Base-by-base conservation (phyloP, 2,329 filamentous ascomycete species). In the Aschersonia sp. region DNA sequence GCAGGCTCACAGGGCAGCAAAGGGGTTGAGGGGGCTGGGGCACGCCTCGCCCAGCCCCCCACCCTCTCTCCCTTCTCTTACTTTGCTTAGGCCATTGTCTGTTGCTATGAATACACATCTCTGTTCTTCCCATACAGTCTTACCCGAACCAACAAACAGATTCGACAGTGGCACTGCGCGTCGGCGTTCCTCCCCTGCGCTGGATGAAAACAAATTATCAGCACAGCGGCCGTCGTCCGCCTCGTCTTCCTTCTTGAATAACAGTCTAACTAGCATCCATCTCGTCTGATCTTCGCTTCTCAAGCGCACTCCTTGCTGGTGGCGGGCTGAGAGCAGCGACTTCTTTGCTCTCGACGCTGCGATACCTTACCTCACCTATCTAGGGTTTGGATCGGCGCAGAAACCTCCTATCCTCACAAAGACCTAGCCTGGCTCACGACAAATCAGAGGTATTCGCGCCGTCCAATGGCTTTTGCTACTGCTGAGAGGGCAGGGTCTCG, bases 391-490 rank as follows among this genome's bases (percentile, higher is more conserved):
- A 41, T 12, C 7, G 7, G 35, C 35, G 35, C 35, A 38, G 7
- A 7, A 38, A 7, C 7, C 35, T 7, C 35, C 7, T 38, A 7
- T 38, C 32, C 7, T 12, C 35, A 38, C 35, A 38, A 20, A 38
- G 35, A 7, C 35, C 35, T 38, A 2, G 4, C 12, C 35, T 38
- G 7, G 35, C 35, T 38, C 20, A 12, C 40, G 40, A 20, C 28
- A 9, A 7, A 7, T 43, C 12, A 43, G 28, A 29, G 7, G 4
- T n/a, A 20, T n/a, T 4, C n/a, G 31, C 12, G 30, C 12, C 43
- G 46, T 43, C 46, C 54, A 55, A 65, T 65, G 61, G 55, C 55
- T 45, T 54, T 55, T 46, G 50, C 50, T 20, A 20, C 20, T 40
- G 32, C 30, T 45, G 50, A 51, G 40, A 20, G 41, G 40, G 50